Base-by-base conservation (phyloP, 805 yeast genomes). In the Suhomyces canberraensis region DNA sequence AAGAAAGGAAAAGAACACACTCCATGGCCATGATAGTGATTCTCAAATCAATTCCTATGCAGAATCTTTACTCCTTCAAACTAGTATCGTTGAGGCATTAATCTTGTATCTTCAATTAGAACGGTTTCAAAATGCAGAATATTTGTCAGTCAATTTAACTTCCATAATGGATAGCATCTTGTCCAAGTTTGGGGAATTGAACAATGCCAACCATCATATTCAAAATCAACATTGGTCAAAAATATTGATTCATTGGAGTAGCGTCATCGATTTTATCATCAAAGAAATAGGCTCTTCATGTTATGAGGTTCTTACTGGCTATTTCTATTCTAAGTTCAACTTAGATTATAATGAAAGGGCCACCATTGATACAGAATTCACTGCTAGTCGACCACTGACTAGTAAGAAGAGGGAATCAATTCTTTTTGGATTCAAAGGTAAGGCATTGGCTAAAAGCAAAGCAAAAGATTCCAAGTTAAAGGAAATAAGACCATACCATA, bases 91-190 rank as follows among this genome's bases (percentile, higher is more conserved):
- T 7, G 70, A 66, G 42, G 36, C 69, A 0, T 32, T 68, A 13
- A 48, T 67, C 5, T 44, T 63, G 27, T 67, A 64, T 39, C 43
- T 64, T 22, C 73, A 68, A 44, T 50, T 69, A 13, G 68, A 65
- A 39, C 69, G 61, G 42, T 59, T 66, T 32, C 73, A 65, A 37
- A 53, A 62, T 33, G 46, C 58, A 1, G 69, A 65, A n/a, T 68
- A 48, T 36, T 52, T 66, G 20, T 47, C 71, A 0, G 29, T 36
- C 5, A 60, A 58, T 18, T 36, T 66, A 19, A 29, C 48, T 3
- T 32, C 17, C 3, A 56, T 66, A 27, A 37, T 69, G 18, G 69
- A 64, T 33, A 24, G 34, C 2, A 52, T 65, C 2, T 49, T 69
- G 24, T 37, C 36, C 16, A 63, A 60, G 39, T 65, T 67, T 35